phyloP scores from a whole-genome alignment of 805 yeast genomes.

The Ogataea nakhonphanomensis region DNA sequence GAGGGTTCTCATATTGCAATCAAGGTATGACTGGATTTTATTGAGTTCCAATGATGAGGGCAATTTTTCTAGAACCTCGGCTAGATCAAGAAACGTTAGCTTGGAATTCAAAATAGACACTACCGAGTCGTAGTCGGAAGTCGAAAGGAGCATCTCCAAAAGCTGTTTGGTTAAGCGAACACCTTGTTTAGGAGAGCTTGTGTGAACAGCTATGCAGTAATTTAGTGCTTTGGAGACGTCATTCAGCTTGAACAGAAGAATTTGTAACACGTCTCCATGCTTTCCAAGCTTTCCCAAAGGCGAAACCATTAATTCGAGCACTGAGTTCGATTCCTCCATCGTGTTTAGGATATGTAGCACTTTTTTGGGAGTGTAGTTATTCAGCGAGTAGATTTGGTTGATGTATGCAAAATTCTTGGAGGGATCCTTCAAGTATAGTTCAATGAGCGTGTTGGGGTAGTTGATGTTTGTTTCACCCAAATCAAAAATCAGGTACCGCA shows the following conservation, averaged over 20 bases:
- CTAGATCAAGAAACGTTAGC: conserved; percentile 26
- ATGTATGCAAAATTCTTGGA: conserved; percentile 31
- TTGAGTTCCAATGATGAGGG: conserved; percentile 49
- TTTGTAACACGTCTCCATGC: conserved; percentile 60
- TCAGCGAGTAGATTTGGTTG: conserved; percentile 32
- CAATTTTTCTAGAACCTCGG: conserved; percentile 42
- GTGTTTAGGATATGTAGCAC: conserved; percentile 25
- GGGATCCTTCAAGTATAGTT: conserved; percentile 38
- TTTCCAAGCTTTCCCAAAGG: conserved; percentile 57
- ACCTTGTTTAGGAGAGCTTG: conserved; percentile 38
- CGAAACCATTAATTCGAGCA: conserved; percentile 48
- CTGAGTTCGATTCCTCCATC: conserved; percentile 15
- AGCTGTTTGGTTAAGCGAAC: conserved; percentile 45
- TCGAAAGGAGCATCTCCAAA: conserved; percentile 37
- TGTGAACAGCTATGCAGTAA: conserved; percentile 53
- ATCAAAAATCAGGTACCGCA: conserved; percentile 47
- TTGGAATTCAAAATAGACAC: conserved; percentile 32
- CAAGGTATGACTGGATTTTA: conserved; percentile 42
- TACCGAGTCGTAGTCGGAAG: conserved; percentile 14
- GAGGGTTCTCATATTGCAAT: conserved; percentile 40
- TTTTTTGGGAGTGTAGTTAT: conserved; percentile 38
- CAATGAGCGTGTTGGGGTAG: conserved; percentile 44
- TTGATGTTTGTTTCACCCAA: conserved; percentile 35
- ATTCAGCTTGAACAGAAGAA: conserved; percentile 53
- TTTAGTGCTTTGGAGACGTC: conserved; percentile 56